Conservation (phyloP, 345 rosid genomes). For the Eucalyptus virginea region DNA sequence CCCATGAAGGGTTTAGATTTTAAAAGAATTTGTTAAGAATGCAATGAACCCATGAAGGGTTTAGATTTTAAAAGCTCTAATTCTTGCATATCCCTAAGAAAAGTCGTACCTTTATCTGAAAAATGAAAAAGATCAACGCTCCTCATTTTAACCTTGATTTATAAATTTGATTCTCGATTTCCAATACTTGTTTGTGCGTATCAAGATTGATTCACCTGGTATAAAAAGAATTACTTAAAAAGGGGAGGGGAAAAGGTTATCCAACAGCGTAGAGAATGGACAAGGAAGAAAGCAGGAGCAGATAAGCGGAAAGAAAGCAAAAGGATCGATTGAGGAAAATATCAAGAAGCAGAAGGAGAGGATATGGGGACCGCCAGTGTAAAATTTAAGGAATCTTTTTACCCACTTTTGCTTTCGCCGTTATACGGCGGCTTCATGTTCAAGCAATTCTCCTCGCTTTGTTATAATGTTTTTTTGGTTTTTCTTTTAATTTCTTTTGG, state of each 20-base stretch:
- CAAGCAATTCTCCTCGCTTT: not conserved
- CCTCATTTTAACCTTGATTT: not conserved
- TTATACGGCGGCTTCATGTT: not conserved
- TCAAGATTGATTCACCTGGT: not conserved
- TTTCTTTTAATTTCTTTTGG: too few species aligned
- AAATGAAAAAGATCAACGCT: not conserved
- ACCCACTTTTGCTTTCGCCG: not conserved
- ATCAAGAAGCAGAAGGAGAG: not conserved
- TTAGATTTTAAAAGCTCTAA: not conserved
- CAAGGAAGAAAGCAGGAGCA: not conserved
- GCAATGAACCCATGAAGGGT: not conserved
- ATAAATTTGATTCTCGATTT: not conserved
- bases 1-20: not conserved
- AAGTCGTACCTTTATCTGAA: not conserved
- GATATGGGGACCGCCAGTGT: not conserved
- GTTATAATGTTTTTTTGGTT: too few species aligned
- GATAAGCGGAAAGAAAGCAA: not conserved
- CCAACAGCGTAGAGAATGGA: not conserved
- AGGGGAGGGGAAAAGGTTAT: not conserved
- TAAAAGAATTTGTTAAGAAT: not conserved
- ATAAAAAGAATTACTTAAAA: not conserved
- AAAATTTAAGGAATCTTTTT: not conserved
- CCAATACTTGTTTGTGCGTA: not conserved
- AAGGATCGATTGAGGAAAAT: not conserved
- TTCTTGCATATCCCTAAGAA: fast-evolving